These are phyloP conservation scores for Decorospora gaudefroyi DNA, from an alignment of 2,329 filamentous ascomycete species.

Conservation along the genomic window DNA sequence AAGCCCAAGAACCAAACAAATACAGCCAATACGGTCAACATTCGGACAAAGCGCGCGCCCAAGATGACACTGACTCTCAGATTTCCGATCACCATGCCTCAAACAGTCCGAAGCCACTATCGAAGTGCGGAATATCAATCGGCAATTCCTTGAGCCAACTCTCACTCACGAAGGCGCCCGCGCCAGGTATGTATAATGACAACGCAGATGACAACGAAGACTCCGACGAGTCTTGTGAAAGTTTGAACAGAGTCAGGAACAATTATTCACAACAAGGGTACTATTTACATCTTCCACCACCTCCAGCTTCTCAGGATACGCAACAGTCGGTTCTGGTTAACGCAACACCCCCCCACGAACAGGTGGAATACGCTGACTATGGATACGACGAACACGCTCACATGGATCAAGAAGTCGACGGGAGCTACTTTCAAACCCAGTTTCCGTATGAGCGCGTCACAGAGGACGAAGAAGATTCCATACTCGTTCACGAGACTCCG, in stretches of 20 bases:
- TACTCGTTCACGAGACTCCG: conserved; percentile 16
- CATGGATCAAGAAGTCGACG: not conserved
- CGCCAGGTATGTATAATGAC: not conserved
- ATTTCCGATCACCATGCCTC: not conserved
- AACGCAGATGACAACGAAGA: not conserved
- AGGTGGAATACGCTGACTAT: not conserved
- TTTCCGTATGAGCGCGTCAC: not conserved
- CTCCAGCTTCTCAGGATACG: not conserved
- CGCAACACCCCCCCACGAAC: conserved; percentile 5
- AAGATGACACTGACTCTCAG: not conserved
- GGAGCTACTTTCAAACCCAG: not conserved
- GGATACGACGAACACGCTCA: not conserved
- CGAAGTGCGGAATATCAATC: not conserved
- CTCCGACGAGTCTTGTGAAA: not conserved
- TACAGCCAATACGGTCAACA: not conserved
- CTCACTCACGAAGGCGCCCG: not conserved
- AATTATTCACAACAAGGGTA: conserved; percentile 4
- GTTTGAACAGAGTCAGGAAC: conserved; percentile 1
- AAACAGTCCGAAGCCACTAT: not conserved
- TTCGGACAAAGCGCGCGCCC: not conserved
- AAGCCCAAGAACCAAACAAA: not conserved
- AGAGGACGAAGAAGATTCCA: conserved; percentile 1
- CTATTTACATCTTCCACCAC: not conserved
- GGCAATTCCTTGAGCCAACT: not conserved
- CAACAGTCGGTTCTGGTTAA: conserved; percentile 1